These are phyloP conservation scores for Starmera stellimalicola DNA, from an alignment of 1,139 yeast species.

Conservation along the genomic window DNA sequence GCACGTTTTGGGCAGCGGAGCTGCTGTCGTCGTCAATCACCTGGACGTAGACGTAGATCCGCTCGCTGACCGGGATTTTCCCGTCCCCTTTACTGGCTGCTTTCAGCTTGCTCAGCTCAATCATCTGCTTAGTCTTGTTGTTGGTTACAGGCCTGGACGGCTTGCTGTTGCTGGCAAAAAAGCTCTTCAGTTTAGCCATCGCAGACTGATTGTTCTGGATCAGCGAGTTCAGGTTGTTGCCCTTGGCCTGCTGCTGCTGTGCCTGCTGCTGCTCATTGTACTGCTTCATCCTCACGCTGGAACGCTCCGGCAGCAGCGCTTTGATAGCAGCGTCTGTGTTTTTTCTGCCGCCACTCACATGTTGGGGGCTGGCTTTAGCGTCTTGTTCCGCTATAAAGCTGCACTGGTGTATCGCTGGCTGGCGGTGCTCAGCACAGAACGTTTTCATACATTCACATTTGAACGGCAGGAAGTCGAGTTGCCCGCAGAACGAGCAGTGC, in stretches of 20 bases:
- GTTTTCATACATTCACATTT: constrained; percentile 50
- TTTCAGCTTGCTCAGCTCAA: constrained; percentile 35
- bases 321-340: constrained; percentile 9
- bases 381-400: constrained; percentile 4
- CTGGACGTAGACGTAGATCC: constrained; percentile 57
- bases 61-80: constrained; percentile 41
- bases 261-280: too few relatives aligned
- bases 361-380: constrained; percentile 7
- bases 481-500: constrained; percentile 55
- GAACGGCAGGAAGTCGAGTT: constrained; percentile 63
- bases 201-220: constrained; percentile 27
- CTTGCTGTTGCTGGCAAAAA: constrained; percentile 24
- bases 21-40: constrained; percentile 29
- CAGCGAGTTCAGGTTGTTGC: constrained; percentile 5
- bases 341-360: constrained; percentile 13
- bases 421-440: constrained; percentile 52
- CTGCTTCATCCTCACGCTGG: constrained; percentile 23
- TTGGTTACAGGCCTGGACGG: not conserved
- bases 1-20: constrained; percentile 20
- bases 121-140: constrained; percentile 18
- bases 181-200: constrained; percentile 35
- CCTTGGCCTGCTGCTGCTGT: too few relatives aligned
- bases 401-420: constrained; percentile 39
- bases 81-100: constrained; percentile 61
- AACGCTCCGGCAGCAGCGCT: constrained; percentile 50